Percentiles rank a stretch among this genome's conserved stretches.
These are phyloP conservation scores for Erodium chrysanthum DNA, from an alignment of 441 rosid species.

Conservation along the genomic window DNA sequence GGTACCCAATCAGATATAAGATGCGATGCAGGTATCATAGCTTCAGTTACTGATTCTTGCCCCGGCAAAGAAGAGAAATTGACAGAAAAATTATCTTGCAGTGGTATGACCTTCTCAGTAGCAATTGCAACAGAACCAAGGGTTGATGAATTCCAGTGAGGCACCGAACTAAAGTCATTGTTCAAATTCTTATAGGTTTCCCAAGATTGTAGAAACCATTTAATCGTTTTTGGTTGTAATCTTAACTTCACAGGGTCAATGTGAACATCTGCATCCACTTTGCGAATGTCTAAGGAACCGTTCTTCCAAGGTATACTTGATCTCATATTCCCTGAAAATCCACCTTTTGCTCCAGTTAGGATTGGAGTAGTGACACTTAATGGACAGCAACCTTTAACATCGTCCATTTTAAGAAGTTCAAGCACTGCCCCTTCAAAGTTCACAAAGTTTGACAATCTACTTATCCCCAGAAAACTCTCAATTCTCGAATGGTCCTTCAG, in stretches of 20 bases:
- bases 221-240: slow-evolving; percentile 57
- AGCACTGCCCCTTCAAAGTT: slow-evolving; percentile 70
- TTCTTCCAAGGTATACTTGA: slow-evolving; percentile 93
- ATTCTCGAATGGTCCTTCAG: slow-evolving; percentile 25
- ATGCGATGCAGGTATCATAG: slow-evolving; percentile 43
- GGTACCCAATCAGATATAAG: slow-evolving; percentile 90
- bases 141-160: slow-evolving; percentile 34
- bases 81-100: slow-evolving; percentile 25
- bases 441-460: slow-evolving; percentile 57
- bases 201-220: slow-evolving; percentile 64
- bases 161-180: slow-evolving; percentile 31
- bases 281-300: slow-evolving; percentile 82
- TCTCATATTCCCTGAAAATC: slow-evolving; percentile 77
- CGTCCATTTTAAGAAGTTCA: slow-evolving; percentile 65
- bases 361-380: slow-evolving; percentile 44
- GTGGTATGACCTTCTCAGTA: slow-evolving; percentile 21
- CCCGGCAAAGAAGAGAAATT: slow-evolving; percentile 30
- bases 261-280: slow-evolving; percentile 71
- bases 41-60: slow-evolving; percentile 38
- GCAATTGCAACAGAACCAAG: slow-evolving; percentile 22
- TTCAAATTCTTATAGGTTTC: slow-evolving; percentile 34
- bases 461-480: slow-evolving; percentile 62
- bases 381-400: slow-evolving; percentile 19
- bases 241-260: slow-evolving; percentile 73
- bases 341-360: slow-evolving; percentile 53